A percentile compares a stretch with the other conserved stretches of the same genome.
Conservation (phyloP, 331 rosid species). For the Malus hybrid region DNA sequence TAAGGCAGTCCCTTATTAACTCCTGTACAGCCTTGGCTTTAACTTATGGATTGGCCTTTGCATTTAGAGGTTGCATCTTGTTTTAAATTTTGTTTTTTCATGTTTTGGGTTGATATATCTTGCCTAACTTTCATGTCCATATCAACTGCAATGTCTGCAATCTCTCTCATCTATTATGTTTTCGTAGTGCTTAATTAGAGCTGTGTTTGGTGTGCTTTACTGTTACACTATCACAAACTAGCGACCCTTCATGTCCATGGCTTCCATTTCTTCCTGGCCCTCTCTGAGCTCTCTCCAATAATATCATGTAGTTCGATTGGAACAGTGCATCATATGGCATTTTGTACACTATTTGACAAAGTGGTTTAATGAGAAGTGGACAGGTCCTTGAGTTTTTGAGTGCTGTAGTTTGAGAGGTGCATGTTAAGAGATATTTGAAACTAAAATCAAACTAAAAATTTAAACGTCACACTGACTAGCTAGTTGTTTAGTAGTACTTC, state of each 20-base stretch:
- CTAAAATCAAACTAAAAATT: not conserved
- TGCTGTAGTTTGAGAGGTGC: not conserved
- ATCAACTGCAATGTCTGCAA: not conserved
- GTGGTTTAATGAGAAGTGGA: not conserved
- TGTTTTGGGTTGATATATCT: not conserved
- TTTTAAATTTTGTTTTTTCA: no score
- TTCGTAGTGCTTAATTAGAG: not conserved
- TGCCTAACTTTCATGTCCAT: not conserved
- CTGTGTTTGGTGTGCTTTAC: not conserved
- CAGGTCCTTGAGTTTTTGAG: not conserved
- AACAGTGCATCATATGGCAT: not conserved
- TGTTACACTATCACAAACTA: not conserved
- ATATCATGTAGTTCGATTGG: not conserved
- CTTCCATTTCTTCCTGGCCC: not conserved
- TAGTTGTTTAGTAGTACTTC: no score
- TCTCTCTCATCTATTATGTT: not conserved
- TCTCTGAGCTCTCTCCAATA: not conserved
- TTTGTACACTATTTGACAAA: not conserved
- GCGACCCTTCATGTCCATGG: not conserved
- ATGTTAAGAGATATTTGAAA: not conserved
- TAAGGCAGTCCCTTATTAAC: not conserved
- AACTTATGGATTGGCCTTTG: not conserved
- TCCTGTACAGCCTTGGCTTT: not conserved
- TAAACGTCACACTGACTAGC: not conserved
- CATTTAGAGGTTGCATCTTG: not conserved